A percentile compares a stretch with the other conserved stretches of the same genome.
Conservation (phyloP, 805 yeast genomes). For the Yamadazyma ubonensis region DNA sequence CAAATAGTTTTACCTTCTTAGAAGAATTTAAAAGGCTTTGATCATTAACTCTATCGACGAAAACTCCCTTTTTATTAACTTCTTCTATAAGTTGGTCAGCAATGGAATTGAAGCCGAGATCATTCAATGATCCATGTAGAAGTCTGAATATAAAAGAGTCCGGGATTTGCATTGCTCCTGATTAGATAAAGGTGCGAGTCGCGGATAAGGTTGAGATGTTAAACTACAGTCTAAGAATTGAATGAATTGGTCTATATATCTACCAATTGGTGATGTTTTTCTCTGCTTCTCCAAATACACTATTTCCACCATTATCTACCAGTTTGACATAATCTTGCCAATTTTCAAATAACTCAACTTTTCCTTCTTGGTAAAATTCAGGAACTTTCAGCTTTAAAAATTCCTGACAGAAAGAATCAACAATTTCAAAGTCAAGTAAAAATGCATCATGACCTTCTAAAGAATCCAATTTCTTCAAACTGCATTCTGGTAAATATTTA, state of each 20-base stretch:
- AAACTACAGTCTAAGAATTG: no score
- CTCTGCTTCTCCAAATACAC: constrained; percentile 91
- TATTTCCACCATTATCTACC: constrained; percentile 48
- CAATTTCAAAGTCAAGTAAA: constrained; percentile 79
- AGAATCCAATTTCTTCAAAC: constrained; percentile 71
- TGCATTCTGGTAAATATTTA: constrained; percentile 65
- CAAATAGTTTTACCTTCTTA: constrained; percentile 10
- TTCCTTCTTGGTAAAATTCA: constrained; percentile 51
- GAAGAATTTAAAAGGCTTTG: constrained; percentile 6
- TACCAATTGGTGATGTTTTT: constrained; percentile 89
- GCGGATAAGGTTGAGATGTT: no score
- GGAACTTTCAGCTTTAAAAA: constrained; percentile 61
- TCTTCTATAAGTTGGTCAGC: constrained; percentile 16
- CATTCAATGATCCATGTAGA: constrained; percentile 13
- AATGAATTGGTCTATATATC: not conserved
- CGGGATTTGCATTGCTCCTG: constrained; percentile 12
- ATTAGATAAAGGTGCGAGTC: not conserved
- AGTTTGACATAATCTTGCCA: constrained; percentile 39
- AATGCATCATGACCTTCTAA: constrained; percentile 99
- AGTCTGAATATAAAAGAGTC: constrained; percentile 16
- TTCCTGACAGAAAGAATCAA: constrained; percentile 65
- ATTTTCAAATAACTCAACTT: constrained; percentile 45
- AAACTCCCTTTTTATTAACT: constrained; percentile 12
- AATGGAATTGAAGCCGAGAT: constrained; percentile 12
- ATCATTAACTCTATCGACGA: not conserved